A percentile compares a stretch with the other conserved stretches of the same genome.
These are phyloP conservation scores for Diplodia corticola DNA, from an alignment of 2,329 filamentous ascomycete species.

Conservation along the genomic window DNA sequence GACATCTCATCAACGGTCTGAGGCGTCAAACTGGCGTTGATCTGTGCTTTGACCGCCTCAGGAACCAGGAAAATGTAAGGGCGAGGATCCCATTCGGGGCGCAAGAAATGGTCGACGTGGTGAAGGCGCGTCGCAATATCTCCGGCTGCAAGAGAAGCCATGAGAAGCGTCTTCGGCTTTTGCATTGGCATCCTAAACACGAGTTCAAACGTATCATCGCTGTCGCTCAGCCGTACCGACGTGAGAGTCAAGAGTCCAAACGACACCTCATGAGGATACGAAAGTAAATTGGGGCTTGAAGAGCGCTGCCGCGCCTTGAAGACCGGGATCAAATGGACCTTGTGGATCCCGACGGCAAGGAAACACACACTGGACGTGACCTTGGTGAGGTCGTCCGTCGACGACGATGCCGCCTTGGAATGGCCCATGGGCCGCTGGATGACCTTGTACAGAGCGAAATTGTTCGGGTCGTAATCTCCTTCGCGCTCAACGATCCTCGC, in stretches of 20 bases:
- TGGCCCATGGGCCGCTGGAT: slow-evolving; percentile 63
- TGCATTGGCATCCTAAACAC: slow-evolving; percentile 63
- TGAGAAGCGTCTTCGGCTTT: slow-evolving; percentile 55
- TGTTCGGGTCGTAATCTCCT: slow-evolving; percentile 66
- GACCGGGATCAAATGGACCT: slow-evolving; percentile 67
- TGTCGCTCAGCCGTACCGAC: slow-evolving; percentile 58
- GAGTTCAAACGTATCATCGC: slow-evolving; percentile 67
- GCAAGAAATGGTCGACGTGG: slow-evolving; percentile 61
- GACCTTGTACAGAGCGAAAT: slow-evolving; percentile 69
- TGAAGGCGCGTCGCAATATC: slow-evolving; percentile 65
- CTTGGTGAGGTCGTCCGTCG: slow-evolving; percentile 67
- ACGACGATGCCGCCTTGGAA: slow-evolving; percentile 58
- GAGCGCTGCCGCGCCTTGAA: slow-evolving; percentile 57
- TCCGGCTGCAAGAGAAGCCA: slow-evolving; percentile 64
- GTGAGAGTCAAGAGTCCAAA: slow-evolving; percentile 65
- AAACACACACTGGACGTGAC: slow-evolving; percentile 66
- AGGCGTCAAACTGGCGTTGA: slow-evolving; percentile 38
- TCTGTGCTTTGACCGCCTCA: slow-evolving; percentile 42
- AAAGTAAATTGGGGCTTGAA: slow-evolving; percentile 55
- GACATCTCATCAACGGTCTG: slow-evolving; percentile 61
- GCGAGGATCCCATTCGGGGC: slow-evolving; percentile 65
- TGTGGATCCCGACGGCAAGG: slow-evolving; percentile 68
- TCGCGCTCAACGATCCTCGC: slow-evolving; percentile 64
- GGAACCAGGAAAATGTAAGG: slow-evolving; percentile 65
- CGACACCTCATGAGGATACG: slow-evolving; percentile 54